Percentiles rank a stretch among this genome's conserved stretches.
Evolutionary conservation across 192 early-diverging fungal genomes (phyloP).

Genomic region (Coemansia sp.): DNA sequence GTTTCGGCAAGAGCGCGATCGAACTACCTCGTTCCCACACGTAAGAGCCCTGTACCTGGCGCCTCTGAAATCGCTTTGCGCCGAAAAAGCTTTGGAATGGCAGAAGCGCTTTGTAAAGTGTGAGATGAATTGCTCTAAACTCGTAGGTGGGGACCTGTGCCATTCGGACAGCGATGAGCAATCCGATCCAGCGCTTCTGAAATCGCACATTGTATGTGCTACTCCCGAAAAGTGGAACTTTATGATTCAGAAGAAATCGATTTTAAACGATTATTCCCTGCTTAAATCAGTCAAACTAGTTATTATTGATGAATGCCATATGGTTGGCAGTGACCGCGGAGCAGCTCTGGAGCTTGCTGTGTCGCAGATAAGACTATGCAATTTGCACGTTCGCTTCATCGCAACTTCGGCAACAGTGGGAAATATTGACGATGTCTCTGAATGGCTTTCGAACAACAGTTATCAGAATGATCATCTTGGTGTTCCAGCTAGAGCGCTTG

Average conservation of each 20-base stretch:
- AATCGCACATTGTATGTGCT: slow-evolving; percentile 56
- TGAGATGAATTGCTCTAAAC: slow-evolving; percentile 50
- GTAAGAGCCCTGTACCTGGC: slow-evolving; percentile 65
- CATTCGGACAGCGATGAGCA: slow-evolving; percentile 8
- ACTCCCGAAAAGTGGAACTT: slow-evolving; percentile 76
- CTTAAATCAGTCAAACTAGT: slow-evolving; percentile 43
- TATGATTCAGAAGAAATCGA: slow-evolving; percentile 37
- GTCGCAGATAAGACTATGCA: slow-evolving; percentile 48
- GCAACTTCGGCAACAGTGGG: slow-evolving; percentile 71
- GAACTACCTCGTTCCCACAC: not conserved
- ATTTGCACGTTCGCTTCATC: slow-evolving; percentile 47
- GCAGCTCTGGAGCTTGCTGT: slow-evolving; percentile 66
- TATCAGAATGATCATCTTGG: slow-evolving; percentile 5
- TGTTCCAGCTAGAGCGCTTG: slow-evolving; percentile 17
- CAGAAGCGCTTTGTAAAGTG: slow-evolving; percentile 41
- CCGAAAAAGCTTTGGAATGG: slow-evolving; percentile 66
- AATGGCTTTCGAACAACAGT: slow-evolving; percentile 58
- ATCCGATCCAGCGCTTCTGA: slow-evolving; percentile 11
- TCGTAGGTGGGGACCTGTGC: slow-evolving; percentile 48
- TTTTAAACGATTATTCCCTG: slow-evolving; percentile 3
- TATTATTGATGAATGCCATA: slow-evolving; percentile 73
- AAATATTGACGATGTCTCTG: slow-evolving; percentile 66
- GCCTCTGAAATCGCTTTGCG: slow-evolving; percentile 65
- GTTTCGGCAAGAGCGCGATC: not conserved
- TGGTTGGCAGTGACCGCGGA: slow-evolving; percentile 62